Evolutionary conservation across 305 asterid genomes (phyloP).

Genomic region (Fraxinus baroniana): DNA sequence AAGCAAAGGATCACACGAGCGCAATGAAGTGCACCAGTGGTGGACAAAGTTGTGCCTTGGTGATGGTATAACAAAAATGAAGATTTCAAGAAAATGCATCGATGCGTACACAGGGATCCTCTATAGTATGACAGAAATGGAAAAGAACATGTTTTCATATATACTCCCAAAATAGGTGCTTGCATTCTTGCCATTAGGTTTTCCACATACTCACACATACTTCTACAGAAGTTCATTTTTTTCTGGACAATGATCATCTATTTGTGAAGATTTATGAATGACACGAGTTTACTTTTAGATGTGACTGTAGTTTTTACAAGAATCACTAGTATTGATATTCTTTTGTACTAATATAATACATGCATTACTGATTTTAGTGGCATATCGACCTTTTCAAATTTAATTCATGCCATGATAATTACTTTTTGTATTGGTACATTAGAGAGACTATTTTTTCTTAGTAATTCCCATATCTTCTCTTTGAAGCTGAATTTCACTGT

Average conservation of each 20-base stretch:
- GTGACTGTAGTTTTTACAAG: neutral
- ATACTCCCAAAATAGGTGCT: neutral
- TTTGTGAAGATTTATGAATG: neutral
- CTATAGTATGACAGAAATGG: neutral
- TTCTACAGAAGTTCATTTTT: neutral
- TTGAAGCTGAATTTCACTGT: constrained; percentile 19
- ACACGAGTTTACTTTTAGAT: neutral
- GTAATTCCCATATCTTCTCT: neutral
- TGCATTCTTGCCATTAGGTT: neutral
- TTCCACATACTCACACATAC: neutral
- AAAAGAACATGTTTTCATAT: neutral
- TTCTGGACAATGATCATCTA: neutral
- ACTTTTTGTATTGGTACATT: neutral
- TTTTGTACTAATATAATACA: neutral
- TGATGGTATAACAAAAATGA: neutral
- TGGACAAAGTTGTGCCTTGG: neutral
- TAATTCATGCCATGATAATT: neutral
- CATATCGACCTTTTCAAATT: neutral
- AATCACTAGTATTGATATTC: neutral
- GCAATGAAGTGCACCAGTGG: neutral
- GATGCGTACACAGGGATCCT: neutral
- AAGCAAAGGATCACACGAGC: neutral
- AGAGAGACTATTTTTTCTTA: neutral
- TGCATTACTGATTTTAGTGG: neutral
- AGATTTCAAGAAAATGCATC: neutral